A percentile compares a stretch with the other conserved stretches of the same genome.
phyloP scores from a whole-genome alignment of 202 grass and related monocot genomes.

The Brachypodium distachyon region DNA sequence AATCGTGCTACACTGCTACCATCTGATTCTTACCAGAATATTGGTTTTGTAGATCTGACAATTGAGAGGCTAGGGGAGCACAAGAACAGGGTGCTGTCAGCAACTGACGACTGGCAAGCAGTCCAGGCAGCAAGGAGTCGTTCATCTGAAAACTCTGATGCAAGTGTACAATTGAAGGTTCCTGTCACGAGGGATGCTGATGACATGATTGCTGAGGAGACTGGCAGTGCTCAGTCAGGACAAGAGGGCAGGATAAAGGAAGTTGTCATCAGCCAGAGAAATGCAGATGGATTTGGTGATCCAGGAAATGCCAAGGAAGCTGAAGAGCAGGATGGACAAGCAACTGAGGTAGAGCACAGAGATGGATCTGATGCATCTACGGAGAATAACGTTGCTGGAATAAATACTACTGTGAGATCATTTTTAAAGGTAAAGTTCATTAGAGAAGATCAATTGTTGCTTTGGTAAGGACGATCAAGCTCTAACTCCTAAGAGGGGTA shows the following conservation, averaged over 20 bases:
- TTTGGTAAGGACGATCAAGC: background rate
- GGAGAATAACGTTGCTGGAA: background rate
- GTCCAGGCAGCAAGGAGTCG: constrained; percentile 8
- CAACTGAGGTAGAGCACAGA: background rate
- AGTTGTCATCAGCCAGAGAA: background rate
- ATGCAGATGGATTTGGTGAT: background rate
- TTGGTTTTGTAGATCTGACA: constrained; percentile 31
- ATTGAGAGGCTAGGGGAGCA: constrained; percentile 41
- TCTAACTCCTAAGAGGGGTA: background rate
- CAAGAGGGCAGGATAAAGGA: constrained; percentile 4
- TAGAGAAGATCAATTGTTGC: background rate
- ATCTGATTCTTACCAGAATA: background rate
- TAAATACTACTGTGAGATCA: background rate
- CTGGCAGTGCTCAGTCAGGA: background rate
- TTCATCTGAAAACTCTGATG: background rate
- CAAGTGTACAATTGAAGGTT: background rate
- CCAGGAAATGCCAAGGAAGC: background rate
- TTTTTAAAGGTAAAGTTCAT: constrained; percentile 15
- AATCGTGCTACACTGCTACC: background rate
- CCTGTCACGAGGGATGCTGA: background rate
- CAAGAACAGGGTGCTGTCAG: constrained; percentile 60
- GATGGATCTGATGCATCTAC: background rate
- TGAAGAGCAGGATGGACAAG: background rate
- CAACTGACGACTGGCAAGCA: constrained; percentile 33
- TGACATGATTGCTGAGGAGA: background rate